Evolutionary conservation across 2,329 filamentous ascomycete species (phyloP), one percentile per base, ranked within the genome.

Genomic region (Neurospora sp.): DNA sequence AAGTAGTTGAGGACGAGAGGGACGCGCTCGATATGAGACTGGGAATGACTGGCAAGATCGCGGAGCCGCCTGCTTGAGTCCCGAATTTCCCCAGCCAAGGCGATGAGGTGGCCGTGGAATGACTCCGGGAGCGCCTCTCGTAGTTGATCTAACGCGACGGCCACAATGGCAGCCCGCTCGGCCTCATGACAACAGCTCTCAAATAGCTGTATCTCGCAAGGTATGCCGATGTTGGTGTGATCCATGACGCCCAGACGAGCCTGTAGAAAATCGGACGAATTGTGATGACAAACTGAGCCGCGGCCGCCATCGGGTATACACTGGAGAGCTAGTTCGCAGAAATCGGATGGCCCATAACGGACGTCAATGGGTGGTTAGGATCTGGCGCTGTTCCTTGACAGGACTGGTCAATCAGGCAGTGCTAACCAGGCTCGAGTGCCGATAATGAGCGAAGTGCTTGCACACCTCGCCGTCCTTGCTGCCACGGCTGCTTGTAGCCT

Each of bases 171-270:
- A 68, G 84, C 85, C 72, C 84, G 80, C 69, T 85, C 81, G 33
- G 87, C 86, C 78, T 89, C 86, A 68, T 79, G 75, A 74, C 81
- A 86, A 75, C 87, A 89, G 40, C 85, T 84, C 70, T 81, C 78
- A 42, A 88, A 80, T 28, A 87, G 78, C 23, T 81, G 78, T 66
- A 76, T 73, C 69, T 75, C 75, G 28, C 73, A 42, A 10, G 73
- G 72, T 13, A 71, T 17, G 68, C 46, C 69, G 66, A 38, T 42
- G 69, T 42, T 70, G 46, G 46, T 36, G 39, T 67, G 71, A 10
- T 73, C 73, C 73, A 75, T 75, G 10, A 36, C 28, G 28, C 7
- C 23, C 23, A 62, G 13, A 36, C 7, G 28, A 62, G 52, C 52
- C 52, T 33, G 52, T 36, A 23, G 28, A 62, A 10, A 62, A 62